These are phyloP conservation scores for Amanita rubescens DNA, from an alignment of 768 basidiomycete species.

Conservation along the genomic window DNA sequence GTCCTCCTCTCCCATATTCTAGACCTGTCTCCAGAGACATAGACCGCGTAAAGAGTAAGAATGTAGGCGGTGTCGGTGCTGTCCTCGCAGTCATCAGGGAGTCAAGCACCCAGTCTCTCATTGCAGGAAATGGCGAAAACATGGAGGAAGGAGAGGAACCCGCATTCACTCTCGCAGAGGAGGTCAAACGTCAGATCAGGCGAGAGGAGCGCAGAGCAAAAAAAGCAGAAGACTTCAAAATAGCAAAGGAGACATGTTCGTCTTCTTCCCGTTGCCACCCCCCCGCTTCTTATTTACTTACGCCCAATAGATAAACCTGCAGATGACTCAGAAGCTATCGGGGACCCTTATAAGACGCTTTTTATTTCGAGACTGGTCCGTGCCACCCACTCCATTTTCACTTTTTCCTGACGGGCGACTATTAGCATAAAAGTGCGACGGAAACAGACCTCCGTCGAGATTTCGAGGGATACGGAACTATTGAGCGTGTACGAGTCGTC, in stretches of 20 bases:
- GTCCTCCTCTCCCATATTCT: conserved; percentile 81
- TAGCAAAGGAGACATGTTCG: conserved; percentile 82
- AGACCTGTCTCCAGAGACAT: conserved; percentile 84
- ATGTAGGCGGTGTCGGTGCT: conserved; percentile 68
- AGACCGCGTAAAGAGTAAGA: conserved; percentile 60
- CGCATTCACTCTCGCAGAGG: conserved; percentile 74
- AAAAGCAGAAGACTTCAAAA: conserved; percentile 66
- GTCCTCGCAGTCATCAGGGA: conserved; percentile 72
- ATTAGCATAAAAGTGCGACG: conserved; percentile 84
- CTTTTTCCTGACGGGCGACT: conserved; percentile 9
- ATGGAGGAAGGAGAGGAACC: conserved; percentile 87
- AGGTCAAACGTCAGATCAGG: conserved; percentile 69
- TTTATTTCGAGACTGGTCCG: conserved; percentile 88
- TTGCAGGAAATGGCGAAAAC: conserved; percentile 51
- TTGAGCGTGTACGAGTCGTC: conserved; percentile 92
- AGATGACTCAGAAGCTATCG: conserved; percentile 84
- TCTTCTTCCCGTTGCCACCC: conserved; percentile 12
- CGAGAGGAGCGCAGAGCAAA: conserved; percentile 75
- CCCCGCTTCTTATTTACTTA: conserved; percentile 8
- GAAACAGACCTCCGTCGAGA: conserved; percentile 91
- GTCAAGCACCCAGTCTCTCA: conserved; percentile 60
- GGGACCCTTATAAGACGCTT: conserved; percentile 97
- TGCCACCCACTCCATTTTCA: conserved; percentile 12
- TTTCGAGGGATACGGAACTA: conserved; percentile 91
- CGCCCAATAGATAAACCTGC: conserved; percentile 75